Evolutionary conservation across 257 asterid species (phyloP).

Genomic region (Solanum lignicaule): DNA sequence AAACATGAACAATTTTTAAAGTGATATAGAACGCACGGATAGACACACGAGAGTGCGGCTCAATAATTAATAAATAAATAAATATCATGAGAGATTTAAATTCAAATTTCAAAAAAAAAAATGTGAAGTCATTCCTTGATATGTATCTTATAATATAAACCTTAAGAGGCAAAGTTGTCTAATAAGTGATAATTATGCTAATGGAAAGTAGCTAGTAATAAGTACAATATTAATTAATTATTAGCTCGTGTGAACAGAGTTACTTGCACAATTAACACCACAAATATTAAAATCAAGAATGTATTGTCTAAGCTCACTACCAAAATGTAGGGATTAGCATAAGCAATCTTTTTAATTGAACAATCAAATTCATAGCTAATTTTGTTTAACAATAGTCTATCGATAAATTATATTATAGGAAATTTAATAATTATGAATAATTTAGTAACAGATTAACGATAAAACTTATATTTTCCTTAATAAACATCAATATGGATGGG

Average conservation of each 20-base stretch:
- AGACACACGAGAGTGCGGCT: not conserved
- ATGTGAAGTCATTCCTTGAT: not conserved
- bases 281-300: not conserved
- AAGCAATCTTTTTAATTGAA: not conserved
- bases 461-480: no score
- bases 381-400: not conserved
- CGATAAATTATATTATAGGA: not conserved
- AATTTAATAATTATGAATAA: not conserved
- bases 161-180: no score
- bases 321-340: not conserved
- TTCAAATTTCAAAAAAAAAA: not conserved
- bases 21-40: no score
- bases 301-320: not conserved
- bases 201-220: not conserved
- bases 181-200: not conserved
- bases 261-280: not conserved
- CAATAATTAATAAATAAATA: no score
- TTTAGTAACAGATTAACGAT: no score
- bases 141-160: not conserved
- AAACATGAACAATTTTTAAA: not conserved
- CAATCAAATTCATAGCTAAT: not conserved
- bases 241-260: not conserved
- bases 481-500: no score
- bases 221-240: not conserved
- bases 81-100: no score